Evolutionary conservation across 768 basidiomycete species (phyloP), one percentile per base, ranked within the genome.

Genomic region (Tricholoma matsutake): DNA sequence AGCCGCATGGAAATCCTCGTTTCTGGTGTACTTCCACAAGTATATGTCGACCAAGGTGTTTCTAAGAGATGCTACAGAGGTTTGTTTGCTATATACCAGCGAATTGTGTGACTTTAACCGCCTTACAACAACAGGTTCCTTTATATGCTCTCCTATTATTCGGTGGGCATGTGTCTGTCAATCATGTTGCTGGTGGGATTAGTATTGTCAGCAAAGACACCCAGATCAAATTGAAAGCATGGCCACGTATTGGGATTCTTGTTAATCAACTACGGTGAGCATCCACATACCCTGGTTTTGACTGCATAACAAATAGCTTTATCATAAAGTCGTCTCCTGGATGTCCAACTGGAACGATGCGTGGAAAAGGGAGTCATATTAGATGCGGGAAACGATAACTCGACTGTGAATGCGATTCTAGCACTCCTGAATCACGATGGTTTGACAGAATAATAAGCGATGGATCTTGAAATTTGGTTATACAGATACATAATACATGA

Each of bases 201-300:
- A 84, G 81, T 4, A 73, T 92, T 32, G 83, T 83, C 6, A 80
- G 74, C 14, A 83, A 81, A 49, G 81, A 83, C 22, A 76, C 77
- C 25, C 69, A 65, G 5, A 74, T 97, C 60, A 87, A 83, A 67
- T 71, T 96, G 62, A 84, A 81, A 58, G 91, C 93, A 0, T 92
- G 88, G 85, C 91, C 95, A n/a, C 83, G 94, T 8, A 96, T 96
- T 54, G 94, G 94, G 1, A 86, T 94, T 10, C 81, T 97, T 29
- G 89, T 93, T 43, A 94, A 94, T 68, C 92, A 94, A 64, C 75
- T 95, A 10, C 81, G 92, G 92, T 91, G 69, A 62, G 79, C 72
- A 22, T 37, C 14, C 2, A 37, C 22, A 6, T 28, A 52, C 47
- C 28, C 6, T n/a, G 22, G 22, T n/a, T 18, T 59, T 41, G 29